Evolutionary conservation across 345 rosid genomes (phyloP).

Genomic region (Moringa oleifera): DNA sequence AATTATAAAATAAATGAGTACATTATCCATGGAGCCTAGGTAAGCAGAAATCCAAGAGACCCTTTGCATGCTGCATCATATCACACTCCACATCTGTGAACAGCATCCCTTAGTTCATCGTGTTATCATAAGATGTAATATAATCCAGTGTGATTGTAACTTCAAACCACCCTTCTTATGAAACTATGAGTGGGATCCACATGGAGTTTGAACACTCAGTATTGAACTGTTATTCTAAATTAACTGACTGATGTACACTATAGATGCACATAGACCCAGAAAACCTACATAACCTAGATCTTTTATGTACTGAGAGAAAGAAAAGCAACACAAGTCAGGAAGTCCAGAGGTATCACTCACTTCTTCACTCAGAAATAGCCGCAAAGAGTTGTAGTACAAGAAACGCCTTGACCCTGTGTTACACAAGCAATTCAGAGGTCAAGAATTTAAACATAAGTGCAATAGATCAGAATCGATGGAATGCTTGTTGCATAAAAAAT

Average conservation of each 20-base stretch:
- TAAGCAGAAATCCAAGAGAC: neutral
- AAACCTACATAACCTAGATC: neutral
- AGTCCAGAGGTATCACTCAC: constrained; percentile 27
- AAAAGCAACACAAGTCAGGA: neutral
- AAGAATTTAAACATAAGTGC: neutral
- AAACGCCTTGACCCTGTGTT: constrained; percentile 71
- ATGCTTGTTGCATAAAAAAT: neutral
- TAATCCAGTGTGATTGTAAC: neutral
- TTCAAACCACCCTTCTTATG: neutral
- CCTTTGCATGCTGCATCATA: neutral
- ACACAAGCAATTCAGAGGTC: neutral
- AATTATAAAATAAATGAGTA: too few species aligned
- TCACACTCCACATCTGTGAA: neutral
- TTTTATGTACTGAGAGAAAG: too few species aligned
- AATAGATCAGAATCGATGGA: neutral
- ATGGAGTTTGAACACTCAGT: neutral
- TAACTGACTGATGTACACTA: neutral
- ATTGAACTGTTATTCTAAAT: neutral
- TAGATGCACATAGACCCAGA: too few species aligned
- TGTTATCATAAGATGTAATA: too few species aligned
- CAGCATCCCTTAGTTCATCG: neutral
- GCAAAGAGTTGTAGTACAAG: constrained; percentile 63
- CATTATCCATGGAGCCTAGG: neutral
- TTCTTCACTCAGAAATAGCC: constrained; percentile 67
- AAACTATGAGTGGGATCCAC: neutral